Evolutionary conservation across 345 rosid species (phyloP), one percentile per base, ranked within the genome.

Genomic region (Eucalyptus pauciflora): DNA sequence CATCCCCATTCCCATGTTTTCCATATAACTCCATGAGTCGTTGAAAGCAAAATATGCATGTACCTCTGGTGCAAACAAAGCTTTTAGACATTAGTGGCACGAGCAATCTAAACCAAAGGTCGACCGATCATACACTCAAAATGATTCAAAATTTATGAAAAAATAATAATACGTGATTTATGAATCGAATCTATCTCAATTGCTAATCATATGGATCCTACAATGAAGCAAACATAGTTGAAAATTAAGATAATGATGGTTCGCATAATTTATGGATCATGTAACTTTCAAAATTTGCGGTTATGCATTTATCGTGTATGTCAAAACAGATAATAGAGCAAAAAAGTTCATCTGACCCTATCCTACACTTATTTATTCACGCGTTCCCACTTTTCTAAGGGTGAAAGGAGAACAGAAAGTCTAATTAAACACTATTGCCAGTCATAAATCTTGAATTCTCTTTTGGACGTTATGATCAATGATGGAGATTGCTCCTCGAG

Each of bases 81-180:
- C 56, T 51, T 17, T 51, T 18, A 7, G 56, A 51, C 56, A 17
- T 11, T 4, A 8, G 3, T 51, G 56, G 20, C 22, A 51, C 7
- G 56, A 51, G 56, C 56, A 51, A 51, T 51, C 3, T 6, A 51
- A 3, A 18, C 3, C n/a, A 5, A 58, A 58, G 13, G 62, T 24
- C 5, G 41, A 41, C 7, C 2, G 62, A 56, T 13, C 0, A 2
- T 58, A 25, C 6, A 58, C 13, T 10, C 6, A 58, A 0, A 58
- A 58, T 2, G 13, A 58, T 58, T 58, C 13, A 11, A 58, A 58
- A 2, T 58, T 56, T 58, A 24, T 10, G 13, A 1, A 9, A 4
- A 56, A 56, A 1, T 24, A 22, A 56, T 51, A 56, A 1, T 24
- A 10, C 1, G 3, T 24, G 62, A 24, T 58, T 58, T 58, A 58